Base-by-base conservation (phyloP, 2,329 filamentous ascomycete species). In the Ceratocystis diversiconidia region DNA sequence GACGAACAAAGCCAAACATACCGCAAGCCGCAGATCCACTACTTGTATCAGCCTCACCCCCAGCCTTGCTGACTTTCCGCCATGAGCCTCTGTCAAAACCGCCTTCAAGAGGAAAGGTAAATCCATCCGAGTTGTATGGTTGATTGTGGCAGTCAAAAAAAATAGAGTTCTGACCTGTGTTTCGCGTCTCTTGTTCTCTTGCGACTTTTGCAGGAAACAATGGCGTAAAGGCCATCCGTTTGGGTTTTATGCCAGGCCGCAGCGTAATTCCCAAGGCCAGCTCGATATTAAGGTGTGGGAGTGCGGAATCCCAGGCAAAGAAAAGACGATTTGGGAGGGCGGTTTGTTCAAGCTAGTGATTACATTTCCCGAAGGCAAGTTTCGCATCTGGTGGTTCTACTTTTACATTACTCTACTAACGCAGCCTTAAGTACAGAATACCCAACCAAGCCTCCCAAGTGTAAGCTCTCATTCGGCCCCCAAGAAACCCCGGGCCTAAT, bases 201-300 rank as follows among this genome's bases (percentile, higher is more conserved):
- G 71, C 64, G 61, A 52, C 63, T 50, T 43, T 46, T 32, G 28
- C 71, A 96, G 92, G 69, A 97, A 96, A 78, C 90, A 96, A 78
- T 99, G 94, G 94, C 86, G 94, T 70, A 87, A 87, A 73, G 92
- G 99, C 71, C 94, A 99, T 73, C 95, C 95, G 0, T 99, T 99
- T 73, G 94, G 94, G 68, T 99, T 99, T 79, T 96, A 89, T 75
- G 94, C 94, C 28, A 90, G 92, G 73, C 94, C 95, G 12, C 80
- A 86, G 69, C 88, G 92, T 71, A 92, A 85, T 69, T 76, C 64
- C 5, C 82, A 90, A 70, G 92, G 91, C 65, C 85, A 90, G 1
- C 82, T 97, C 63, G 94, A 99, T 73, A 80, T 99, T 69, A 96
- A 96, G 81, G 84, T 85, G 69, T 99, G 94, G 94, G 92, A 97